A percentile compares a stretch with the other conserved stretches of the same genome.
Evolutionary conservation across 2,329 filamentous ascomycete genomes (phyloP).

Genomic region (Exophiala mesophila): DNA sequence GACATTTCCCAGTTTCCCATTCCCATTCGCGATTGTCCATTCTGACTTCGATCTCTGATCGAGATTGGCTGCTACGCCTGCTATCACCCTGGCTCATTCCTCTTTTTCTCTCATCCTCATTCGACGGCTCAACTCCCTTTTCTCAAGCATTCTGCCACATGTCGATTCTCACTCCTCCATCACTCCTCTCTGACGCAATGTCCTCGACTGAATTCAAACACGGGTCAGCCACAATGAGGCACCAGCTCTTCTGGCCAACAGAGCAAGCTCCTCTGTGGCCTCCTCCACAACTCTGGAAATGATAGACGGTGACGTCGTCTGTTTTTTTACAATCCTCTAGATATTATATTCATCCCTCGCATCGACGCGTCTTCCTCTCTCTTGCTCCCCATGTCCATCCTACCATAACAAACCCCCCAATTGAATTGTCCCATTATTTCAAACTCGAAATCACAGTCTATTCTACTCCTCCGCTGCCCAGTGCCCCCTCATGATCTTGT

Average conservation of each 20-base stretch:
- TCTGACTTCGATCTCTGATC: conserved; percentile 7
- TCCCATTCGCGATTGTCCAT: conserved; percentile 12
- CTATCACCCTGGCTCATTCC: background rate
- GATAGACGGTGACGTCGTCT: conserved; percentile 15
- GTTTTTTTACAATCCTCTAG: conserved; percentile 8
- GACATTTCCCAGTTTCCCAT: conserved; percentile 6
- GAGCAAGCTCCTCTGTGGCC: conserved; percentile 2
- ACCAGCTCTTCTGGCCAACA: conserved; percentile 7
- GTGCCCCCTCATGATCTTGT: conserved; percentile 8
- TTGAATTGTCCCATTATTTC: conserved; percentile 5
- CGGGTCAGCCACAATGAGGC: conserved; percentile 24
- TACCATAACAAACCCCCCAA: conserved; percentile 10
- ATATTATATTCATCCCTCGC: conserved; percentile 7
- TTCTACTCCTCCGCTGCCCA: no score
- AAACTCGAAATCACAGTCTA: no score
- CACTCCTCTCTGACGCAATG: conserved; percentile 16
- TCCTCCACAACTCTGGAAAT: conserved; percentile 7
- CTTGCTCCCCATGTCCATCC: conserved; percentile 15
- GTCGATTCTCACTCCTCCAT: conserved; percentile 1
- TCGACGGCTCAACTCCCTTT: conserved; percentile 2
- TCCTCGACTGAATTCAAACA: conserved; percentile 11
- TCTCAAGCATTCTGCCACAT: conserved; percentile 14
- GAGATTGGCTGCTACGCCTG: conserved; percentile 4
- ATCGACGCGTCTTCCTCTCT: conserved; percentile 5
- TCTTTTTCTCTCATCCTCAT: conserved; percentile 5